Base-by-base conservation (phyloP, 2,329 filamentous ascomycete species). In the Fusarium xylarioides region DNA sequence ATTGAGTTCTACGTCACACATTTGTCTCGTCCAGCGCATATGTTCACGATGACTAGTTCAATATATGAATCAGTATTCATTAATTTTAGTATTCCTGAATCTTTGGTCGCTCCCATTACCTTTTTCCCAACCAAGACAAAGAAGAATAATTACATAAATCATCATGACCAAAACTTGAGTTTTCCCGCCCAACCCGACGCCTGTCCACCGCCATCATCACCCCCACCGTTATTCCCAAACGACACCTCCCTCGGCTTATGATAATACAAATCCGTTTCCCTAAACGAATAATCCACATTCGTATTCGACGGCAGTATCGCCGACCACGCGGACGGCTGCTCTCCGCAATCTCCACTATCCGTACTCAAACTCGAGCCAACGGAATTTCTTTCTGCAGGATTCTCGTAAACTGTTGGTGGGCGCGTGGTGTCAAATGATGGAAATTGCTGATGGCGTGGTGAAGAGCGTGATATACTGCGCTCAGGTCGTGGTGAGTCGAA, bases 181-280 rank as follows among this genome's bases (percentile, higher is more conserved):
- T 60, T 68, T 5, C 43, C 40, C 10, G 28, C 46, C 53, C 73
- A 62, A 3, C 54, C 60, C 1, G 32, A 43, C 11, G 46, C 18
- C 23, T 50, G 56, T 2, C 32, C 34, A 5, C n/a, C 43, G 0
- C 9, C 40, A 15, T 62, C 42, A 18, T 46, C 35, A 15, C 26
- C 26, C 5, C 26, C 7, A 7, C 14, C 52, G n/a, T 63, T 11
- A 15, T 72, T 66, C 6, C 69, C 63, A 46, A 77, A 77, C 0
- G 72, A 70, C 7, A 77, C 56, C 32, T 61, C 63, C 19, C 75
- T 60, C 4, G 75, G 75, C 38, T 55, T 74, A 3, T 61, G 59
- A 49, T 82, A 83, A 50, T 80, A 82, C 15, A 82, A 67, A 50
- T 83, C 81, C 1, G 79, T 76, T 59, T 83, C 81, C 16, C 81